These are phyloP conservation scores for Fusarium illudens DNA, from an alignment of 2,329 filamentous ascomycete genomes.

Conservation along the genomic window DNA sequence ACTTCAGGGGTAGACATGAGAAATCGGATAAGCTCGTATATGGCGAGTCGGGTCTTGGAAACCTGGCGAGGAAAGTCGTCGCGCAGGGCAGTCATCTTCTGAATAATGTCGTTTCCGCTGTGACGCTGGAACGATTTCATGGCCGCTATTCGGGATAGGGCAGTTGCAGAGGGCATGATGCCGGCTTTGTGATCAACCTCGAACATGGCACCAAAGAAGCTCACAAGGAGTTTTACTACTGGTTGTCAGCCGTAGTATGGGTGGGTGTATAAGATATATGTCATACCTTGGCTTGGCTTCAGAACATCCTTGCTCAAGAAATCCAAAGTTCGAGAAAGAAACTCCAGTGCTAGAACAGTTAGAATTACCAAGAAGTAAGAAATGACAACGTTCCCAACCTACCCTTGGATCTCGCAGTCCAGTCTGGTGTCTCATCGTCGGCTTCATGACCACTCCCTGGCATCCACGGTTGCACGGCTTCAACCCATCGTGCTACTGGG, in stretches of 20 bases:
- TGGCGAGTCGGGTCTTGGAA: constrained; percentile 59
- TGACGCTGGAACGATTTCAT: constrained; percentile 62
- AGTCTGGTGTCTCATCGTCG: constrained; percentile 56
- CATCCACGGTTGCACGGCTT: constrained; percentile 65
- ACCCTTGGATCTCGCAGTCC: constrained; percentile 64
- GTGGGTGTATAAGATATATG: not conserved
- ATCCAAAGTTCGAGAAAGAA: constrained; percentile 62
- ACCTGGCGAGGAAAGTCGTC: constrained; percentile 66
- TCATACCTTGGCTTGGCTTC: constrained; percentile 59
- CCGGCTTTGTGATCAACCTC: constrained; percentile 68
- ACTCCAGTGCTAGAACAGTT: constrained; percentile 58
- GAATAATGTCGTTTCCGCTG: constrained; percentile 58
- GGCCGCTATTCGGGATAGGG: constrained; percentile 57
- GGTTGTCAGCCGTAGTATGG: constrained; percentile 12
- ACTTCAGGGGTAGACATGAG: constrained; percentile 56
- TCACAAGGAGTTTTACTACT: constrained; percentile 56
- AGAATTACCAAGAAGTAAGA: not conserved
- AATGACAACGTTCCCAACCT: not conserved
- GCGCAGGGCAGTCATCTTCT: constrained; percentile 58
- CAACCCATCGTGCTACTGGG: constrained; percentile 63
- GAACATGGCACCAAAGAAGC: constrained; percentile 67
- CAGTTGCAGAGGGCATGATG: constrained; percentile 62
- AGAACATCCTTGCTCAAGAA: constrained; percentile 56
- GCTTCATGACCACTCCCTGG: constrained; percentile 51
- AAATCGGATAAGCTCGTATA: constrained; percentile 59